Evolutionary conservation across 1,284 basidiomycete genomes (phyloP).

Genomic region (Vanrija sp.): DNA sequence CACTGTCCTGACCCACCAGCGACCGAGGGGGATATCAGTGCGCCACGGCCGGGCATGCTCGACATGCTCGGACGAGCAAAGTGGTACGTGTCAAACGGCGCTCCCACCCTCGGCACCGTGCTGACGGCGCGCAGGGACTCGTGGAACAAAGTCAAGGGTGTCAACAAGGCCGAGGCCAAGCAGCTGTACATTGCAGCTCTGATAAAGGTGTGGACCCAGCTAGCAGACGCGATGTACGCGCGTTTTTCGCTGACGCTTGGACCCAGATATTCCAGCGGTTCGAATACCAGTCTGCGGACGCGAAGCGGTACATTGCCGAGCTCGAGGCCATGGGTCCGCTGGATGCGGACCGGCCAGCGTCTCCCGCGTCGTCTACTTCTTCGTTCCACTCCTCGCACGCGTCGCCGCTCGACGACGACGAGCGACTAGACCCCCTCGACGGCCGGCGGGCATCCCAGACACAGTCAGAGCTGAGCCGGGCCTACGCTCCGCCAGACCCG

Average conservation of each 20-base stretch:
- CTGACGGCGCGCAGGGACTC: constrained; percentile 66
- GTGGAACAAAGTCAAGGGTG: constrained; percentile 85
- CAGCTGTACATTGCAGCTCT: constrained; percentile 84
- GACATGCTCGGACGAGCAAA: constrained; percentile 90
- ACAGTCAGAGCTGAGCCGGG: not conserved
- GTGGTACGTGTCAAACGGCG: constrained; percentile 58
- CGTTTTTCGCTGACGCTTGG: not conserved
- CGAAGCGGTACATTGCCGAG: constrained; percentile 75
- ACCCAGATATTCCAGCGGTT: constrained; percentile 14
- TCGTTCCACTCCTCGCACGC: constrained; percentile 43
- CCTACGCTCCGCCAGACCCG: constrained; percentile 39
- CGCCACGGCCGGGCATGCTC: constrained; percentile 40
- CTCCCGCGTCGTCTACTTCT: constrained; percentile 41
- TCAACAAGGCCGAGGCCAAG: constrained; percentile 75
- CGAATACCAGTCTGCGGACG: constrained; percentile 65
- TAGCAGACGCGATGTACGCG: not conserved
- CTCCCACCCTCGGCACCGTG: constrained; percentile 31
- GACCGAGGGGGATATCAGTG: constrained; percentile 41
- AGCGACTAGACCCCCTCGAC: not conserved
- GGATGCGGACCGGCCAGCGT: constrained; percentile 14
- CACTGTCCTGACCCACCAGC: constrained; percentile 19
- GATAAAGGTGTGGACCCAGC: constrained; percentile 59
- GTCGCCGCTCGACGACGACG: constrained; percentile 19
- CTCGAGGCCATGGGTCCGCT: constrained; percentile 73
- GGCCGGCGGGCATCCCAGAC: not conserved